Percentiles rank a stretch among this genome's conserved stretches.
Evolutionary conservation across 345 rosid species (phyloP).

Genomic region (Geranium brycei): DNA sequence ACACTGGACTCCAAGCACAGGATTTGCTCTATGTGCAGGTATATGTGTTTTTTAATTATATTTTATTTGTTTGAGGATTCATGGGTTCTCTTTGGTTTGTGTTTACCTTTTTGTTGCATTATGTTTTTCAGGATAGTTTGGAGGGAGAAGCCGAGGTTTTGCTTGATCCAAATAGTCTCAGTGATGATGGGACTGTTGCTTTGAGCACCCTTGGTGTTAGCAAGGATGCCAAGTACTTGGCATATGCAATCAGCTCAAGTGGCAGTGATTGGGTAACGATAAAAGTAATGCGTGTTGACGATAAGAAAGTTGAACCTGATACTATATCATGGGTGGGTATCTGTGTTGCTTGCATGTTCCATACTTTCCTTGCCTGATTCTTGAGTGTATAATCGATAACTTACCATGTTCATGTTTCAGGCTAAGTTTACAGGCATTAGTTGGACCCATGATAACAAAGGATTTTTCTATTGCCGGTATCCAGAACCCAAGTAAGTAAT

Average conservation of each 20-base stretch:
- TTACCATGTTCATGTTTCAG: conserved; percentile 19
- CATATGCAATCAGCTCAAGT: conserved; percentile 68
- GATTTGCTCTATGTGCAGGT: conserved; percentile 67
- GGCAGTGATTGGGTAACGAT: conserved; percentile 97
- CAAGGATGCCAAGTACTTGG: conserved; percentile 64
- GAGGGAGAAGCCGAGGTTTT: conserved; percentile 63
- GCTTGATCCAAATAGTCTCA: conserved; percentile 76
- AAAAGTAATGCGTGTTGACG: conserved; percentile 50
- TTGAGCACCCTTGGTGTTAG: conserved; percentile 40
- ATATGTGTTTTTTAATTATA: not conserved
- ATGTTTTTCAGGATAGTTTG: conserved; percentile 44
- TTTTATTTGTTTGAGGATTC: not conserved
- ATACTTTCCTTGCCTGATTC: not conserved
- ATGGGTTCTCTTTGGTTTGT: not conserved
- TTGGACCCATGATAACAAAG: conserved; percentile 86
- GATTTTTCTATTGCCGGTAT: conserved; percentile 84
- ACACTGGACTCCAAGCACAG: conserved; percentile 84
- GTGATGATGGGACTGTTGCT: conserved; percentile 81
- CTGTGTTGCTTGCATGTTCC: not conserved
- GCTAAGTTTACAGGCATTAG: conserved; percentile 61
- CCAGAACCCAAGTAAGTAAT: conserved; percentile 67
- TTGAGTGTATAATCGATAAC: not conserved
- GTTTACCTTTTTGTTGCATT: not conserved
- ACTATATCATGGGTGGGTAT: conserved; percentile 66
- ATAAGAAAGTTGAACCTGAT: conserved; percentile 55